phyloP scores from a whole-genome alignment of 2,329 filamentous ascomycete species.

The Pyrenochaeta sp. region DNA sequence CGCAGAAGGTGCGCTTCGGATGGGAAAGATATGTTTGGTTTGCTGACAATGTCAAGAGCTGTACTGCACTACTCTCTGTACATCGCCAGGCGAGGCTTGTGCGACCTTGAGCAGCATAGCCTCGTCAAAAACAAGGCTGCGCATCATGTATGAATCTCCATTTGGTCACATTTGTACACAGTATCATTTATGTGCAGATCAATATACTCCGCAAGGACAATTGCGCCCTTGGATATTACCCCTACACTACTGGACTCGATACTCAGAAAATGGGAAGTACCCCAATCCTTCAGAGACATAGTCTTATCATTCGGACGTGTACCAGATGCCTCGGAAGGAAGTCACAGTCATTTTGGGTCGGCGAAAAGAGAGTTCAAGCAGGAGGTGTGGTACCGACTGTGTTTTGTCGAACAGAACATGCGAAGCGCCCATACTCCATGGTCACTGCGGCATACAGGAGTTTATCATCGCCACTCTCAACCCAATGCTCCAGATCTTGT shows the following conservation, averaged over 20 bases:
- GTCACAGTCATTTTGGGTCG: neutral
- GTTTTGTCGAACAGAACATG: neutral
- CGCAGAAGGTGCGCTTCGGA: neutral
- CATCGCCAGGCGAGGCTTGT: neutral
- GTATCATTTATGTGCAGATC: conserved; percentile 1
- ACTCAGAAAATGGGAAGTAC: neutral
- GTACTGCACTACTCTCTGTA: neutral
- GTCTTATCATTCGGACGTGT: neutral
- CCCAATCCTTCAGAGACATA: neutral
- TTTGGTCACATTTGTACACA: neutral
- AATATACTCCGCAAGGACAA: conserved; percentile 2
- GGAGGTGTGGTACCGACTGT: neutral
- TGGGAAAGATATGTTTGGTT: neutral
- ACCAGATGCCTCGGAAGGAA: neutral
- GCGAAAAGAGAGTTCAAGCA: neutral
- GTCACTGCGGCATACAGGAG: neutral
- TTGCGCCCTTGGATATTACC: conserved; percentile 1
- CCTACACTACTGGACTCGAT: neutral
- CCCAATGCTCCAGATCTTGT: neutral
- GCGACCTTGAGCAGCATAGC: neutral
- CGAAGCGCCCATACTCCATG: neutral
- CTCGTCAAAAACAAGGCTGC: neutral
- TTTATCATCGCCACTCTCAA: neutral
- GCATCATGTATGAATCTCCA: neutral
- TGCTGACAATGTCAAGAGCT: neutral